Base-by-base conservation (phyloP, 305 asterid species). In the Ajuga reptans region DNA sequence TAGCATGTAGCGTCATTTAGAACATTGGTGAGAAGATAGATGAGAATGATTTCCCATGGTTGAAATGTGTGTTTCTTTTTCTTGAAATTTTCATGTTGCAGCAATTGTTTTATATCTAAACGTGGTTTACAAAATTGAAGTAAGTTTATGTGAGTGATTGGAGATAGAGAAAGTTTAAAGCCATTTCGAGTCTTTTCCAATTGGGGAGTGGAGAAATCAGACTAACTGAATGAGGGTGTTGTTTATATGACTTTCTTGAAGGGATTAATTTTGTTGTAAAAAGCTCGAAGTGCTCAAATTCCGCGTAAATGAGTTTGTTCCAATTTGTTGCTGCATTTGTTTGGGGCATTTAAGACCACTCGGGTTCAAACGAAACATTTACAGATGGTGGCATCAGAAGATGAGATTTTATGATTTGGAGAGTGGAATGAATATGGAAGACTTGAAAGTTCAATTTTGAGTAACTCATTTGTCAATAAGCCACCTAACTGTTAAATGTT, bases 31-130 rank as follows among this genome's bases (percentile, higher is more conserved):
- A 21, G 27, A 21, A 21, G 27, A 21, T 1, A 21, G 27, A 21
- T 21, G 27, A 21, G 27, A 21, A 21, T 21, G 27, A 21, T 63
- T 1, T 6, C 27, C 64, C 52, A 41, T 49, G 59, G 72, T 66
- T 70, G 68, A 52, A 60, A 36, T 53, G 56, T 54, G 17, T 64
- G 11, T 54, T 24, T 51, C 15, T 53, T 4, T 9, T 34, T 46
- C 24, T 34, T 64, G 61, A 51, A 52, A 50, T 29, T 46, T 63
- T 16, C 11, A 27, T 54, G 75, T 64, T 76, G 58, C 58, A 21
- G 45, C 36, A 43, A 47, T 61, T 66, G 51, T 59, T 61, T 53
- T 66, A 36, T 43, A 17, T 27, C 33, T 31, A 45, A 21, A 14
- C 39, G 47, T 24, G 56, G 52, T 54, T 62, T n/a, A 5, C 9